These are phyloP conservation scores for Cutaneotrichosporon sp. DNA, from an alignment of 1,284 basidiomycete species.

Conservation along the genomic window DNA sequence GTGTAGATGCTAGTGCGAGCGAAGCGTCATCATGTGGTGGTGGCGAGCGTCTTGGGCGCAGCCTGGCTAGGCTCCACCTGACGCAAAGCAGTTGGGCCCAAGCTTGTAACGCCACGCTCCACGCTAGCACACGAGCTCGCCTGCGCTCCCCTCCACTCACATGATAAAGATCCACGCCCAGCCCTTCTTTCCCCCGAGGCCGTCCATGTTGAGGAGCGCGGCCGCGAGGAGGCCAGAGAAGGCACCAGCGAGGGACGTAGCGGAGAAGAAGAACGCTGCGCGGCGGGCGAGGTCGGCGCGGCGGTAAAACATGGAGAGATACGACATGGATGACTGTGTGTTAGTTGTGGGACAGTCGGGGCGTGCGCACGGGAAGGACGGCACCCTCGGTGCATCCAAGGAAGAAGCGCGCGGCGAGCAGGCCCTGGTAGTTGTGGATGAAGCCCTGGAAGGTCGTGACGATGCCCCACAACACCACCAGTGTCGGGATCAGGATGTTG, in stretches of 20 bases:
- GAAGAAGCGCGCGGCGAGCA: constrained; percentile 60
- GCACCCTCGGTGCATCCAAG: constrained; percentile 64
- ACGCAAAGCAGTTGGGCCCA: too few species aligned
- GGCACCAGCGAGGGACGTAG: constrained; percentile 51
- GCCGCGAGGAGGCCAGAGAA: constrained; percentile 51
- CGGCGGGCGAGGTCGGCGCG: constrained; percentile 53
- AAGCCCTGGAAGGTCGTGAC: constrained; percentile 59
- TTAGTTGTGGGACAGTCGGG: too few species aligned
- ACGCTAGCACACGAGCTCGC: neutral
- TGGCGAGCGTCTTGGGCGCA: too few species aligned
- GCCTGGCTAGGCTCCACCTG: too few species aligned
- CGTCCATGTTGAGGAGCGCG: constrained; percentile 52
- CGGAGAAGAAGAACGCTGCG: constrained; percentile 54
- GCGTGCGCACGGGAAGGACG: constrained; percentile 57
- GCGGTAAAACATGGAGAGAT: constrained; percentile 55
- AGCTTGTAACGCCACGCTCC: too few species aligned
- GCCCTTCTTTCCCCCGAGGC: constrained; percentile 45
- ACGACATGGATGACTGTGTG: constrained; percentile 28
- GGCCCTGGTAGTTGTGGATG: constrained; percentile 55
- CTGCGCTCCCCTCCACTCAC: constrained; percentile 9
- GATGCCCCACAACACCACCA: constrained; percentile 55
- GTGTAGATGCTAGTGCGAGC: too few species aligned
- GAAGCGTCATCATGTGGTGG: too few species aligned
- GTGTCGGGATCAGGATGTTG: constrained; percentile 51
- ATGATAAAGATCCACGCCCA: constrained; percentile 57